Conservation (phyloP, 371 early-diverging fungal species). For the Mortierella sp. region DNA sequence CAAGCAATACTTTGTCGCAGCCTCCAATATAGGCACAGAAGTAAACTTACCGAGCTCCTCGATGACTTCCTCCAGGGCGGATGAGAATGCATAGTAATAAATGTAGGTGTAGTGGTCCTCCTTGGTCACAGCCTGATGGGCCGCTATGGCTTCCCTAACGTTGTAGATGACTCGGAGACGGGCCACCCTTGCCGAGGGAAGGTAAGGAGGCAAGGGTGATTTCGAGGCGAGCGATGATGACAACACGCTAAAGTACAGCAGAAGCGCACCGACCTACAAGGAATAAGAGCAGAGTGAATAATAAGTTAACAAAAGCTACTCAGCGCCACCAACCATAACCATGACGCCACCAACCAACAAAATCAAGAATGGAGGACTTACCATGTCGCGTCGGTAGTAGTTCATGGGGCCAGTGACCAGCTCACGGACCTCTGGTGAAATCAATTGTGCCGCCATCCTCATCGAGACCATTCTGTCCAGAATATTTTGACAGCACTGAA, state of each 20-base stretch:
- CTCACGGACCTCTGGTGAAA: conserved; percentile 62
- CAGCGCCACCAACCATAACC: neutral
- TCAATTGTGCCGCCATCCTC: conserved; percentile 63
- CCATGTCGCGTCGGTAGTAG: conserved; percentile 67
- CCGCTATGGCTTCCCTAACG: conserved; percentile 54
- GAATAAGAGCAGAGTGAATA: neutral
- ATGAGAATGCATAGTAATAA: conserved; percentile 56
- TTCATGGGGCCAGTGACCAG: conserved; percentile 58
- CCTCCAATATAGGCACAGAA: neutral
- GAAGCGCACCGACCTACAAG: conserved; percentile 47
- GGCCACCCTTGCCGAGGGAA: conserved; percentile 68
- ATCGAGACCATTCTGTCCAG: conserved; percentile 69
- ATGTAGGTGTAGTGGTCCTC: conserved; percentile 57
- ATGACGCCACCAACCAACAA: neutral
- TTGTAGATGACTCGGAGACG: conserved; percentile 65
- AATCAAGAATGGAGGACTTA: conserved; percentile 10
- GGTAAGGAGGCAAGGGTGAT: conserved; percentile 68
- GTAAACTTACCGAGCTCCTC: conserved; percentile 63
- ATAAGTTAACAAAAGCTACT: neutral
- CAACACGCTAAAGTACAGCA: conserved; percentile 60
- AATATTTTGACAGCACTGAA: conserved; percentile 66
- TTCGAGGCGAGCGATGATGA: conserved; percentile 67
- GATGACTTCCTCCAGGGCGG: conserved; percentile 66
- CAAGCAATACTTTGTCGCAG: too few relatives aligned
- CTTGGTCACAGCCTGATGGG: conserved; percentile 40